Evolutionary conservation across 2,329 filamentous ascomycete species (phyloP).

Genomic region (Aspergillus fumigatiaffinis): DNA sequence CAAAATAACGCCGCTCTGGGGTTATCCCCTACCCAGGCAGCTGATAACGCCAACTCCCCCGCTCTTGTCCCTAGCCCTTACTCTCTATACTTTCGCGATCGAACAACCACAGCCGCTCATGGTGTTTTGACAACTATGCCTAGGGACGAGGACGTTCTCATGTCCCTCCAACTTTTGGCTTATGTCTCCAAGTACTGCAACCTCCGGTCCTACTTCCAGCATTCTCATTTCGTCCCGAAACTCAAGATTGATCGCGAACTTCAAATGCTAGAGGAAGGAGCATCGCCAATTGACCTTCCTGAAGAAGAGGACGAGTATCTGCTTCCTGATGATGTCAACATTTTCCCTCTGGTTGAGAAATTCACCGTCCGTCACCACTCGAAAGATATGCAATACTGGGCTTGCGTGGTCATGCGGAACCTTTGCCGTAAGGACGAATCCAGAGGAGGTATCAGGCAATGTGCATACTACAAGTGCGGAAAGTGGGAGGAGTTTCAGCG

Average conservation of each 20-base stretch:
- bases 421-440: slow-evolving; percentile 97
- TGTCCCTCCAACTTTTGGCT: slow-evolving; percentile 93
- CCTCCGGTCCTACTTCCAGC: slow-evolving; percentile 89
- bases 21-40: slow-evolving; percentile 63
- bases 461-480: slow-evolving; percentile 95
- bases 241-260: slow-evolving; percentile 87
- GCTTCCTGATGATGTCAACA: slow-evolving; percentile 92
- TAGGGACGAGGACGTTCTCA: slow-evolving; percentile 92
- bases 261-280: slow-evolving; percentile 70
- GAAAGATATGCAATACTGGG: slow-evolving; percentile 99
- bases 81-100: slow-evolving; percentile 74
- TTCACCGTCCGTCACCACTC: slow-evolving; percentile 95
- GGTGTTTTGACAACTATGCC: slow-evolving; percentile 87
- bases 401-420: slow-evolving; percentile 97
- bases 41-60: slow-evolving; percentile 67
- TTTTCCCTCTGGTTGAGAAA: slow-evolving; percentile 96
- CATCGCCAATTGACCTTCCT: slow-evolving; percentile 28
- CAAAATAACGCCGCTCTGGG: slow-evolving; percentile 66
- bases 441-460: slow-evolving; percentile 89
- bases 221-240: slow-evolving; percentile 86
- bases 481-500: slow-evolving; percentile 97
- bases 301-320: slow-evolving; percentile 82
- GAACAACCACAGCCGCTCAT: slow-evolving; percentile 62
- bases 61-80: slow-evolving; percentile 67
- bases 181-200: slow-evolving; percentile 99